phyloP scores from a whole-genome alignment of 2,329 filamentous ascomycete genomes.

The Aspergillus sp. region DNA sequence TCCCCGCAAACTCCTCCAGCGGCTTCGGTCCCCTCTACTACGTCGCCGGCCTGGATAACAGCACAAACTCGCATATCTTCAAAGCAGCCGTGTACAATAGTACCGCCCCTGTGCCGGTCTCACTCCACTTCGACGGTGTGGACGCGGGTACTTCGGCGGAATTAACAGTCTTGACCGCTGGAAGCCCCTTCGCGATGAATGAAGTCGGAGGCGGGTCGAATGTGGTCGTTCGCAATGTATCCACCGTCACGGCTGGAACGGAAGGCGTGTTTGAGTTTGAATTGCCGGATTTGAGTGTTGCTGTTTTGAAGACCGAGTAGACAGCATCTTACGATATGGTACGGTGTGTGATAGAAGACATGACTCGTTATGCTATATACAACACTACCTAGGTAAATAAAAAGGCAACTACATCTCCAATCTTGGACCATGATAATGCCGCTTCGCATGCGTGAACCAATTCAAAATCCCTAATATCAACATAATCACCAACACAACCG shows the following conservation, averaged over 20 bases:
- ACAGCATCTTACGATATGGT: too few species aligned
- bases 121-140: constrained; percentile 33
- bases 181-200: constrained; percentile 26
- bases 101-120: constrained; percentile 32
- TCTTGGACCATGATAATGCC: constrained; percentile 16
- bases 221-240: constrained; percentile 13
- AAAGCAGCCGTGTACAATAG: constrained; percentile 49
- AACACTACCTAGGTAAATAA: too few species aligned
- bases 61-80: constrained; percentile 34
- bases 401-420: constrained; percentile 4
- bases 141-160: constrained; percentile 25
- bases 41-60: constrained; percentile 38
- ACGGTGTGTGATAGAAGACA: too few species aligned
- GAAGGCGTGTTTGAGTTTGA: constrained; percentile 21
- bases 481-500: constrained; percentile 13
- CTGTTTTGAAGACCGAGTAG: constrained; percentile 18
- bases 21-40: constrained; percentile 42
- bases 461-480: constrained; percentile 14
- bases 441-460: constrained; percentile 15
- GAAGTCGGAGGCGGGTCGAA: constrained; percentile 18
- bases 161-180: constrained; percentile 40
- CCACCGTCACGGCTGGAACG: constrained; percentile 17
- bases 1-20: constrained; percentile 36
- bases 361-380: too few species aligned
- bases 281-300: constrained; percentile 22